Base-by-base conservation (phyloP, 768 basidiomycete genomes). In the Termitomyces titanicus region DNA sequence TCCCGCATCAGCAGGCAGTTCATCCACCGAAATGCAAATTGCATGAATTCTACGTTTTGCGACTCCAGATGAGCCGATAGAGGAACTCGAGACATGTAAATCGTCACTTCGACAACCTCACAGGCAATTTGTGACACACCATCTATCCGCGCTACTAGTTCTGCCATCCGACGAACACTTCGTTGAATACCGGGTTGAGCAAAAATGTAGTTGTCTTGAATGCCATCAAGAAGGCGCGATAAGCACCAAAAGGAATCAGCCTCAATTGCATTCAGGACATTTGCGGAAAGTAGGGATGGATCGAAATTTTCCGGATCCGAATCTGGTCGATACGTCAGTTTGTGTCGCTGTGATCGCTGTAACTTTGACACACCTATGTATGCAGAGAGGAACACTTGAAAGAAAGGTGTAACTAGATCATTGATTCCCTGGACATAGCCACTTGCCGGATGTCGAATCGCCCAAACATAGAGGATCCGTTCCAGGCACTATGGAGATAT, bases 11-110 rank as follows among this genome's bases (percentile, higher is more conserved):
- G 79, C 48, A 99, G 73, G 68, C 97, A 98, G 66, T 99, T 98
- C 94, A 99, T 98, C 97, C 97, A 99, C 49, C 97, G 82, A 73
- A 99, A 99, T 37, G 97, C 96, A 64, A 99, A 99, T 68, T 99
- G 97, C 88, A 99, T 97, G 67, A 97, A 99, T 74, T 98, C 95
- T 62, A 99, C 94, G 64, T 90, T 92, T 71, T 99, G 89, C 11
- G 85, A 74, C 58, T 88, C 87, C 49, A 99, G 79, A 72, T 99
- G 97, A 7, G 82, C 74, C 5, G 87, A 80, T n/a, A 99, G 80
- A 2, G 94, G 92, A 18, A 88, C 93, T 96, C 56, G 12, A 56
- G 39, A 22, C 24, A 25, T n/a, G 17, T 10, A 35, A 18, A 10
- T 24, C 25, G 25, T 38, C 24, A 18, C 12, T 17, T 49, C 35